Conservation (phyloP, 2,329 filamentous ascomycete genomes). For the Cyclaneusma minus region DNA sequence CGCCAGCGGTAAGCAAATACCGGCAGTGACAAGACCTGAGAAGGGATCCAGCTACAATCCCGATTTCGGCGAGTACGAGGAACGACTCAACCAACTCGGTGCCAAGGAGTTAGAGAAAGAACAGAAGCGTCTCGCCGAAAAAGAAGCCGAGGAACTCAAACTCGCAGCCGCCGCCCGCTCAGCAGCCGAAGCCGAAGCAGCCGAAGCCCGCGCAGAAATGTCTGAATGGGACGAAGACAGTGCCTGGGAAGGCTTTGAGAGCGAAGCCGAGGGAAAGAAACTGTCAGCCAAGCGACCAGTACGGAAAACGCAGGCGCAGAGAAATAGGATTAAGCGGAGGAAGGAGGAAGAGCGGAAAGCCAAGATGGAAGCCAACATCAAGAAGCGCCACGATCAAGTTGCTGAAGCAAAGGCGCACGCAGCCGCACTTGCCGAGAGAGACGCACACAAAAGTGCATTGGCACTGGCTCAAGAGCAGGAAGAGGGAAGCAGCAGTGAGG, state of each 20-base stretch:
- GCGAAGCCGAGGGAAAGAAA: slow-evolving; percentile 53
- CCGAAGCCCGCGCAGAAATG: slow-evolving; percentile 47
- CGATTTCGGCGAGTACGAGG: slow-evolving; percentile 70
- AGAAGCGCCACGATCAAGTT: slow-evolving; percentile 56
- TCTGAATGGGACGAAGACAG: slow-evolving; percentile 75
- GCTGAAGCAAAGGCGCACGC: slow-evolving; percentile 57
- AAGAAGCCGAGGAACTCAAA: slow-evolving; percentile 50
- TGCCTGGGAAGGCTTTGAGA: slow-evolving; percentile 82
- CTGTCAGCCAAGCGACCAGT: slow-evolving; percentile 59
- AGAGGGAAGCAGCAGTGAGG: slow-evolving; percentile 32
- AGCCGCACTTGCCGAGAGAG: slow-evolving; percentile 43
- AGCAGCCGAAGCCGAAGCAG: slow-evolving; percentile 60
- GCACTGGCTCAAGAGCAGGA: slow-evolving; percentile 26
- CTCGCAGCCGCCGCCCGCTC: slow-evolving; percentile 54
- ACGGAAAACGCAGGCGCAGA: slow-evolving; percentile 72
- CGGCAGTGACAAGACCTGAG: slow-evolving; percentile 63
- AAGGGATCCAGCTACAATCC: slow-evolving; percentile 91
- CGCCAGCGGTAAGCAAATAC: slow-evolving; percentile 65
- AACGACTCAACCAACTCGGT: slow-evolving; percentile 58
- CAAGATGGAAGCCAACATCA: slow-evolving; percentile 62
- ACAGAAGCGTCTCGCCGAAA: slow-evolving; percentile 51
- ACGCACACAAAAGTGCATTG: slow-evolving; percentile 30
- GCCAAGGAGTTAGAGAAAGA: slow-evolving; percentile 68
- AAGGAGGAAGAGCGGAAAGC: slow-evolving; percentile 72
- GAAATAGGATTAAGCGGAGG: slow-evolving; percentile 75